A percentile compares a stretch with the other conserved stretches of the same genome.
Evolutionary conservation across 495 filamentous ascomycete species (phyloP).

Genomic region (Penicillium robsamsonii): DNA sequence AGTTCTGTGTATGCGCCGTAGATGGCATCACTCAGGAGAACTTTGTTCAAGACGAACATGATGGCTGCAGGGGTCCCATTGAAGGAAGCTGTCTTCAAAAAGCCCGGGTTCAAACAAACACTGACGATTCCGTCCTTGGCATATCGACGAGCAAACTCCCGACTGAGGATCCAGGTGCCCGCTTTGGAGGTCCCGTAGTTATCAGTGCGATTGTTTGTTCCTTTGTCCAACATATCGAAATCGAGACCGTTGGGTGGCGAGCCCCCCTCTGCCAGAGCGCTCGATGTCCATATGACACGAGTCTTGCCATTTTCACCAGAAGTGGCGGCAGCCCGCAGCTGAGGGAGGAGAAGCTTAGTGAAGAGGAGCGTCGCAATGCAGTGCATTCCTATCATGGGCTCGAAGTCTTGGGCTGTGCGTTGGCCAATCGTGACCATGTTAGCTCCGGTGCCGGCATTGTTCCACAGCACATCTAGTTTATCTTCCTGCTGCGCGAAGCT

Average conservation of each 20-base stretch:
- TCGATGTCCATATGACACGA: conserved; percentile 36
- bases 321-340: conserved; percentile 14
- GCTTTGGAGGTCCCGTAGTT: conserved; percentile 43
- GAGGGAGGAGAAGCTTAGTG: conserved; percentile 13
- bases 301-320: conserved; percentile 15
- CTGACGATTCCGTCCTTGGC: conserved; percentile 33
- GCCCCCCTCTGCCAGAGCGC: conserved; percentile 21
- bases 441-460: conserved; percentile 39
- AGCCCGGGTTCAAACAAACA: conserved; percentile 43
- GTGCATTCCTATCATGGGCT: conserved; percentile 14
- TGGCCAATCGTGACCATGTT: conserved; percentile 3
- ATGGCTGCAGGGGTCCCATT: conserved; percentile 18
- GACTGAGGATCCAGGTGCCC: conserved; percentile 35
- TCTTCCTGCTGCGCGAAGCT: conserved; percentile 27
- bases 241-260: conserved; percentile 24
- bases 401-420: conserved; percentile 12
- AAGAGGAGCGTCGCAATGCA: conserved; percentile 14
- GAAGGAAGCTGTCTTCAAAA: conserved; percentile 34
- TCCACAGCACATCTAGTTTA: conserved; percentile 44
- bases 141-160: conserved; percentile 31
- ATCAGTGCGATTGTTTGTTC: background rate
- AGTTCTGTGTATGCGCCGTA: conserved; percentile 42
- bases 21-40: conserved; percentile 27
- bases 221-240: conserved; percentile 25
- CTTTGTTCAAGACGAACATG: conserved; percentile 15